Evolutionary conservation across 2,329 filamentous ascomycete genomes (phyloP), one percentile per base, ranked within the genome.

Genomic region (Xylariales sp.): DNA sequence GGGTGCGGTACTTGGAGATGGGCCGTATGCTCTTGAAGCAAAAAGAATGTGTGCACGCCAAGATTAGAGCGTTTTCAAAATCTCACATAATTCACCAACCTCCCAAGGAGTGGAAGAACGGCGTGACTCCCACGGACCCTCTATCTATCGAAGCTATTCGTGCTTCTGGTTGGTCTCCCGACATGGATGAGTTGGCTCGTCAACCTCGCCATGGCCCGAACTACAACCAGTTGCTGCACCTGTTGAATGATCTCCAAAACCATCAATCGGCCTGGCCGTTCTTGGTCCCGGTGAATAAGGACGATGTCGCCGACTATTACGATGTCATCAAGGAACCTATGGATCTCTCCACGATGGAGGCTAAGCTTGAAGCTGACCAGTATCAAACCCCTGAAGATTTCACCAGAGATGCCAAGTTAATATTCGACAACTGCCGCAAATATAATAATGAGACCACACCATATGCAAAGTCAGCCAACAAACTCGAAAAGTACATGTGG

Each of bases 241-340:
- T 98, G 6, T 82, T 98, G 47, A 95, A 94, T 62, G 88, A 95
- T 56, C 79, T 97, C 62, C 90, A 97, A 60, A 97, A 96, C 59
- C 89, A 95, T 65, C 82, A 82, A 50, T 84, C 86, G 6, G 86
- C 89, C 0, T 98, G 93, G 93, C 93, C 93, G 0, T 98, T 98
- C 70, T 76, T 93, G 21, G 79, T 88, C 18, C 91, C 93, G 1
- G 93, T 98, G 49, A 96, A 94, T 59, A 83, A 85, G 49, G 93
- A 98, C 53, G 93, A 97, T 49, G 93, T 98, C 0, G 82, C 88
- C n/a, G 93, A 98, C 61, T 98, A 98, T 66, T 97, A 97, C 69
- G 88, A 95, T 42, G 90, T 97, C 44, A 98, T 98, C 69, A 90
- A 90, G 57, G 86, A 95, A 60, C 93, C 93, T 24, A 98, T 98